Conservation (phyloP, 176 grass and related monocot genomes). For the Aegilops bicornis region DNA sequence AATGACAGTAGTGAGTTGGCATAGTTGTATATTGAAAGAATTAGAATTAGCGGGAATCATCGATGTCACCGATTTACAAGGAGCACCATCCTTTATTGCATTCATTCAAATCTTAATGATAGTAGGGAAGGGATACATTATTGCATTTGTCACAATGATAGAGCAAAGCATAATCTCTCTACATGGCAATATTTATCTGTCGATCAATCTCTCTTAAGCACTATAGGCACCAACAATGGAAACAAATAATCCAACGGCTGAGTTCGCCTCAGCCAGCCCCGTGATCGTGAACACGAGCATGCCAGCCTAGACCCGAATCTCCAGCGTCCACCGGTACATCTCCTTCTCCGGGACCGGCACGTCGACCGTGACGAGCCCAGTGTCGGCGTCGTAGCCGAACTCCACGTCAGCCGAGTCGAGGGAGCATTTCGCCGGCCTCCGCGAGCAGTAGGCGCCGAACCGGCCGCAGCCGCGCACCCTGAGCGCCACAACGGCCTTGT, state of each 20-base stretch:
- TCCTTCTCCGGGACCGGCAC: constrained; percentile 66
- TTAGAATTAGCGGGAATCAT: no score
- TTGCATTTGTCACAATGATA: not conserved
- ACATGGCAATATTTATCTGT: not conserved
- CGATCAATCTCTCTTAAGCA: not conserved
- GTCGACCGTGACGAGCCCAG: constrained; percentile 54
- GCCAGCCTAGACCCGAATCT: constrained; percentile 42
- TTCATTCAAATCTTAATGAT: not conserved
- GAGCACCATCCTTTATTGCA: constrained; percentile 34
- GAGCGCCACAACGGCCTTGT: constrained; percentile 25
- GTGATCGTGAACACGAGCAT: no score
- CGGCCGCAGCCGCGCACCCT: constrained; percentile 56
- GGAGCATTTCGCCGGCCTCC: constrained; percentile 46
- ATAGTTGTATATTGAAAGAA: no score
- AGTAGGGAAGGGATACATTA: not conserved
- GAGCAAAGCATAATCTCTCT: constrained; percentile 25
- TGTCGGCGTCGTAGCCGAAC: constrained; percentile 45
- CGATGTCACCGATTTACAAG: not conserved
- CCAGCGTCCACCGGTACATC: constrained; percentile 58
- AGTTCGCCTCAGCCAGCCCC: not conserved
- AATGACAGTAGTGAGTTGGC: no score
- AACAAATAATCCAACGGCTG: not conserved
- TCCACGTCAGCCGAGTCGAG: constrained; percentile 46
- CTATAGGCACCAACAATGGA: not conserved
- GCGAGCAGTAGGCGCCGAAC: constrained; percentile 72